Base-by-base conservation (phyloP, 1,139 yeast species). In the Kazachstania sp. region DNA sequence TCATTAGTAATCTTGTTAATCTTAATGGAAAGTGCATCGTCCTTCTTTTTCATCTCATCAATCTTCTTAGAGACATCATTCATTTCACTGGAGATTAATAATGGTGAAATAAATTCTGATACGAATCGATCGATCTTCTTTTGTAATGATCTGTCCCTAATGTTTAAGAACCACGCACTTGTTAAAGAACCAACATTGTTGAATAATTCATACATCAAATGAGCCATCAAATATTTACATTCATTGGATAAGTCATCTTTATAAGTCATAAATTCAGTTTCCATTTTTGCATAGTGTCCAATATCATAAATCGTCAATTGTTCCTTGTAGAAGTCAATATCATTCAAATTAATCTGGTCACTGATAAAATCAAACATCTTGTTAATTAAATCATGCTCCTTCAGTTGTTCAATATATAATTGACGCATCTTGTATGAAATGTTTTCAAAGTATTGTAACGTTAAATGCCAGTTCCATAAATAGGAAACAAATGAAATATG, bases 391-490 rank as follows among this genome's bases (percentile, higher is more conserved):
- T 73, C 73, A 4, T 68, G 66, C 3, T 72, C 71, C 49, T 72
- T 73, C 47, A 87, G 64, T 53, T 83, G 83, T 28, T 70, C 69
- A 37, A 83, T 73, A 57, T 83, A 84, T 42, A 74, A 71, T 42
- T 77, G 74, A 49, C 90, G 72, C 54, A 86, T 72, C 38, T 78
- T 76, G 54, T 78, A 77, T 1, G 94, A 79, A 6, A 85, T 76
- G 50, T 81, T 79, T 47, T 77, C 74, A 60, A 88, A 85, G 60
- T 80, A 81, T 30, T 69, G 70, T 54, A 85, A 73, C 0, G 85
- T 64, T 48, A 86, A 66, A 48, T 69, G 68, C 95, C 96, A 88
- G 40, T 80, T 70, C 81, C 87, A 81, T 41, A 86, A 59, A 58
- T 77, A 85, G 37, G 67, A 70, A 39, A 74, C 62, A 30, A 71